Conservation (phyloP, 73 alveolate genomes). For the Stentor roeselii region DNA sequence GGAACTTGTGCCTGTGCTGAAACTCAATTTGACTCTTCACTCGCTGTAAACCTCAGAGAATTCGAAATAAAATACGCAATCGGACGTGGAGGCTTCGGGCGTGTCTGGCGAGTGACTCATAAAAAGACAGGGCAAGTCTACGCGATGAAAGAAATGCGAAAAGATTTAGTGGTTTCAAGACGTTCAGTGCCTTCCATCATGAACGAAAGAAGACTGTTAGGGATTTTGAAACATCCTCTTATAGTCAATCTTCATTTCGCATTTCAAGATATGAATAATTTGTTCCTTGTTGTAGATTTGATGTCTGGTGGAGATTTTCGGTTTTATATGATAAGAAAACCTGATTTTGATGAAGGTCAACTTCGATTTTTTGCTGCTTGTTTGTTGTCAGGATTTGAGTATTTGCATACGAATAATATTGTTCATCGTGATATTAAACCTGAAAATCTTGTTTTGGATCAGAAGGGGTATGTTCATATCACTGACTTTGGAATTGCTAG, state of each 20-base stretch:
- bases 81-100: constrained; percentile 56
- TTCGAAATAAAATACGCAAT: constrained; percentile 39
- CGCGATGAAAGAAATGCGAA: constrained; percentile 75
- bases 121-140: constrained; percentile 42
- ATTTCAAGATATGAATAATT: constrained; percentile 57
- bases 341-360: constrained; percentile 30
- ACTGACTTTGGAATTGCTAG: constrained; percentile 77
- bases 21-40: no score
- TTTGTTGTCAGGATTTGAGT: constrained; percentile 50
- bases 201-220: constrained; percentile 73
- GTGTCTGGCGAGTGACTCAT: constrained; percentile 68
- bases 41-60: no score
- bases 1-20: no score
- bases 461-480: constrained; percentile 46
- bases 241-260: constrained; percentile 67
- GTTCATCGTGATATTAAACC: constrained; percentile 57
- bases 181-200: constrained; percentile 67
- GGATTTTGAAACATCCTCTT: constrained; percentile 60
- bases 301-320: constrained; percentile 53
- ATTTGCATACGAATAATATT: constrained; percentile 40
- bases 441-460: constrained; percentile 50
- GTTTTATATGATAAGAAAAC: constrained; percentile 22
- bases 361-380: constrained; percentile 44
- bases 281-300: constrained; percentile 61
- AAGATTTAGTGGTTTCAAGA: constrained; percentile 55